Base-by-base conservation (phyloP, 2,329 filamentous ascomycete genomes). In the Scedosporium aurantiacum region DNA sequence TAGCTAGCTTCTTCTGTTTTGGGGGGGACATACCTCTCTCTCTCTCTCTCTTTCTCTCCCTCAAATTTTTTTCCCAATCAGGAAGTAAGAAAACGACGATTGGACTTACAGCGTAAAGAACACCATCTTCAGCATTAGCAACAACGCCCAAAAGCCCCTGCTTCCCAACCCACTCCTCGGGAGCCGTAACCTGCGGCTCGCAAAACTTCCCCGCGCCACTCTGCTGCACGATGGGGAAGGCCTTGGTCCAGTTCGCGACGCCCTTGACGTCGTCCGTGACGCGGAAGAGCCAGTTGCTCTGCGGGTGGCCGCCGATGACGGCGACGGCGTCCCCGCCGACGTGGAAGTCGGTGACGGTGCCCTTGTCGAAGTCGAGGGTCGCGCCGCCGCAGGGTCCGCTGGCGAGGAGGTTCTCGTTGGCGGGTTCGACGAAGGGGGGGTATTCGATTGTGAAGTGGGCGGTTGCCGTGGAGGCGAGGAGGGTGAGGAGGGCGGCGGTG, bases 251-350 rank as follows among this genome's bases (percentile, higher is more conserved):
- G 68, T 78, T 79, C 21, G 73, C 71, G 54, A 68, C 67, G 52
- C 75, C 78, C 10, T 73, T 73, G 57, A 73, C 66, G 66, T 83
- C 82, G 21, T 78, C 73, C 12, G 82, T 85, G 64, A 77, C 80
- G 64, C 83, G 82, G 73, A 83, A 81, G 16, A 86, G 75, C 79
- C 78, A 85, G 61, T 74, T 81, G 65, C 75, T 73, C 68, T 82
- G 75, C 3, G 79, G 73, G 67, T 86, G 83, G 2, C 75, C 76
- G 6, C 78, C 74, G 6, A 70, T 71, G 58, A 80, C 67, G 63
- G 76, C 74, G 40, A 85, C 73, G 62, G 78, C 72, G 65, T 84
- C 79, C 65, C 82, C 82, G 65, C 73, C 81, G 63, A 85, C 79
- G 68, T 84, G 78, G 70, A 85, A 85, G 65, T 83, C 78, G 60